Evolutionary conservation across 805 yeast genomes (phyloP), one percentile per base, ranked within the genome.

Genomic region (Barnettozyma sucrosica): DNA sequence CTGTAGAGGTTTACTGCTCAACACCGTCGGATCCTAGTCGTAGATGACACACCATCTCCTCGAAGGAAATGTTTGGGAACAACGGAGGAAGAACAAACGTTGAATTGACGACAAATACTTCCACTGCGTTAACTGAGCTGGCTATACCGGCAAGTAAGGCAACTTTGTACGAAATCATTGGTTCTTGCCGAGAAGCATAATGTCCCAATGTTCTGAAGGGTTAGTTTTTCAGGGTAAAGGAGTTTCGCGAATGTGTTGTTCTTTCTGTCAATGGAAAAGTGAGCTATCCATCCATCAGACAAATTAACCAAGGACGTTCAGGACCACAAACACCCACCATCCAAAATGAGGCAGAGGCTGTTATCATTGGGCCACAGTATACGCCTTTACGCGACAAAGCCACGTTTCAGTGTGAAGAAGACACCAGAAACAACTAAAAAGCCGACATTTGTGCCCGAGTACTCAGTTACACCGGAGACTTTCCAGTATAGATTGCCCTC

Each of bases 391-490:
- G 23, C 41, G 30, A 36, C 45, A n/a, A 33, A 25, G 25, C 25
- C 39, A 8, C 34, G 43, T 5, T n/a, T 23, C 21, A 38, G 40
- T 14, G 20, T 24, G 18, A 46, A 46, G 18, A 38, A 42, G 37
- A 18, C 38, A 8, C 37, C 44, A 4, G 36, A 34, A 8, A 20
- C 9, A 5, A 16, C 20, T 19, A 39, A 41, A 36, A 39, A 37
- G 21, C 23, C 48, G 11, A 18, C 48, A n/a, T 43, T 42, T 23
- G 21, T 40, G 10, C 52, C 53, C 43, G 61, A 58, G 26, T 57
- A 53, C 48, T 58, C 63, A 1, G 51, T 57, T 9, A 46, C 49
- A 3, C 63, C 63, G 14, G 43, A 49, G 34, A 50, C 55, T 2
- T 56, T 52, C 47, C 53, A 48, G 16, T 53, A 51, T 42, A 44